Percentiles rank a stretch among this genome's conserved stretches.
These are phyloP conservation scores for Aureobasidium sp. DNA, from an alignment of 2,329 filamentous ascomycete species.

Conservation along the genomic window DNA sequence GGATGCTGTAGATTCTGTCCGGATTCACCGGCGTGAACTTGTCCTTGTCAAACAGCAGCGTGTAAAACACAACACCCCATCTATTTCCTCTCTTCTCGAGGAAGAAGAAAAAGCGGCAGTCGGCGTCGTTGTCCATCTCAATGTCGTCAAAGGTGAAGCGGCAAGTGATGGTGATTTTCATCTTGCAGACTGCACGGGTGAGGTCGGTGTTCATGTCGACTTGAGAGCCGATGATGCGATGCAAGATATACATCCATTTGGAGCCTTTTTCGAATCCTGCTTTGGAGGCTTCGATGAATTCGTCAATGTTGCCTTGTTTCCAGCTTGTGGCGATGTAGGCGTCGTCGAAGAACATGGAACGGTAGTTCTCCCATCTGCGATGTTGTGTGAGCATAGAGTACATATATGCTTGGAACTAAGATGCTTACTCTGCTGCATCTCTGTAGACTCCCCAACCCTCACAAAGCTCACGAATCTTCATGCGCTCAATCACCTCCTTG, in stretches of 20 bases:
- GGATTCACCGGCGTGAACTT: constrained; percentile 18
- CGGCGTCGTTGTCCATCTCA: constrained; percentile 17
- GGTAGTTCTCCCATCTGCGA: constrained; percentile 6
- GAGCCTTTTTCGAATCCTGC: constrained; percentile 11
- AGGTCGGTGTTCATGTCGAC: constrained; percentile 14
- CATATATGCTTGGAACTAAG: not conserved
- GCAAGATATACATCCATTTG: constrained; percentile 15
- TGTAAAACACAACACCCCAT: constrained; percentile 16
- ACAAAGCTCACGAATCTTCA: constrained; percentile 9
- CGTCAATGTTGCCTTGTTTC: constrained; percentile 14
- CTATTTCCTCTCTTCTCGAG: constrained; percentile 13
- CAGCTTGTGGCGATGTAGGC: constrained; percentile 14
- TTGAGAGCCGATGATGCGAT: constrained; percentile 16
- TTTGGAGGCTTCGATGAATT: constrained; percentile 14
- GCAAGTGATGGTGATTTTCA: constrained; percentile 17
- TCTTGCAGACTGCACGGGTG: constrained; percentile 16
- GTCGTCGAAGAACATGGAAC: constrained; percentile 13
- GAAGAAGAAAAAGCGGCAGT: constrained; percentile 16
- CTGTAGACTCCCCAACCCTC: constrained; percentile 12
- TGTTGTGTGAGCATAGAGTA: not conserved
- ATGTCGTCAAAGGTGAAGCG: constrained; percentile 17
- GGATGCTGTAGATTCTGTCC: constrained; percentile 13
- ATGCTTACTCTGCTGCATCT: constrained; percentile 7
- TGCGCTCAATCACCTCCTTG: constrained; percentile 5
- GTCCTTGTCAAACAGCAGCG: constrained; percentile 31